phyloP scores from a whole-genome alignment of 1,284 basidiomycete genomes.

The Ustilago crameri region DNA sequence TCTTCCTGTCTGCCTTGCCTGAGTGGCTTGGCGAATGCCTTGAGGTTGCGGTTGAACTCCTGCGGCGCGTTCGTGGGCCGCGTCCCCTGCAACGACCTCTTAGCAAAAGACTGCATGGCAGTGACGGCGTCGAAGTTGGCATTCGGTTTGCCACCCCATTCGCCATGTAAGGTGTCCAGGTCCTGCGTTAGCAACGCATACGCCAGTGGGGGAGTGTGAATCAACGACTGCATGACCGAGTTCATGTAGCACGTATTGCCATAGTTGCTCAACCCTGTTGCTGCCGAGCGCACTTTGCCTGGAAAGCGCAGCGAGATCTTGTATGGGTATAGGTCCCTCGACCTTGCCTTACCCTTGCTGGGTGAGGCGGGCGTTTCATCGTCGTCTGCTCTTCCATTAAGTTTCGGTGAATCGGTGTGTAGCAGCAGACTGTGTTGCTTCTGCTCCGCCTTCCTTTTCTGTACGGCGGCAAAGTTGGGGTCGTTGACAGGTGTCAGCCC shows the following conservation, averaged over 20 bases:
- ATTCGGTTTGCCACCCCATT: conserved; percentile 42
- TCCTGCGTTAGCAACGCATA: conserved; percentile 75
- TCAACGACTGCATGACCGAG: conserved; percentile 89
- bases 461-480: conserved; percentile 33
- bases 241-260: conserved; percentile 99
- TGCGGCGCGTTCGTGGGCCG: conserved; percentile 43
- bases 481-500: conserved; percentile 45
- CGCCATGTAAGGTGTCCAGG: conserved; percentile 70
- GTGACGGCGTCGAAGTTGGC: conserved; percentile 57
- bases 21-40: conserved; percentile 89
- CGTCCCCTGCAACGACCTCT: conserved; percentile 38
- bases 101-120: conserved; percentile 76
- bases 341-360: conserved; percentile 28
- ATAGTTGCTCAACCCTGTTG: conserved; percentile 81
- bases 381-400: conserved; percentile 13
- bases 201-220: conserved; percentile 92
- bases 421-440: conserved; percentile 39
- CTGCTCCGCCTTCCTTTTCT: conserved; percentile 46
- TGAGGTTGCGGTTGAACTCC: conserved; percentile 60
- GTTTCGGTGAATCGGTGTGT: conserved; percentile 34
- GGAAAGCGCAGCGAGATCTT: conserved; percentile 53
- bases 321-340: conserved; percentile 41
- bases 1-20: conserved; percentile 93
- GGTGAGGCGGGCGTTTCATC: conserved; percentile 9
- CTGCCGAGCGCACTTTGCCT: conserved; percentile 30